phyloP scores from a whole-genome alignment of 129 eudicot genomes.

The Centella asiatica region DNA sequence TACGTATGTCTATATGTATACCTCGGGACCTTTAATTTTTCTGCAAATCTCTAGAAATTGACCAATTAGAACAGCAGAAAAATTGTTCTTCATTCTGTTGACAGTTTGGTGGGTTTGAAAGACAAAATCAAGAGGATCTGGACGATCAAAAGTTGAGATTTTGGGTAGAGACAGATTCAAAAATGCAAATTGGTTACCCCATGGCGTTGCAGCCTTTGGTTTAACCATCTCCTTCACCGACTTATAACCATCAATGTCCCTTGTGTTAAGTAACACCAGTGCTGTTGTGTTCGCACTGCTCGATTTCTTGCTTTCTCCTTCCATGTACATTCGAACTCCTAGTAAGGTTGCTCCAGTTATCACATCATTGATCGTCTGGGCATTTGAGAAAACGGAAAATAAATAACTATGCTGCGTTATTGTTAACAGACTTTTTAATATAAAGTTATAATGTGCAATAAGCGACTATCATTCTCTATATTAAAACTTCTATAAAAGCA shows the following conservation, averaged over 20 bases:
- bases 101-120: constrained; percentile 33
- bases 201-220: constrained; percentile 36
- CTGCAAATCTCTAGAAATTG: constrained; percentile 43
- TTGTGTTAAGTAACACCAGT: constrained; percentile 64
- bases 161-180: constrained; percentile 63
- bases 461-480: too few species aligned
- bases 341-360: constrained; percentile 47
- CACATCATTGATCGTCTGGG: constrained; percentile 76
- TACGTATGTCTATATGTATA: constrained; percentile 2
- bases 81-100: constrained; percentile 38
- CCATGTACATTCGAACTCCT: constrained; percentile 74
- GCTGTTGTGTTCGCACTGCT: constrained; percentile 44
- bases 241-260: constrained; percentile 60
- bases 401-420: too few species aligned
- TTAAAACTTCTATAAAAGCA: background rate
- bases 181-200: constrained; percentile 88
- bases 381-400: background rate
- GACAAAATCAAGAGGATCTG: constrained; percentile 52
- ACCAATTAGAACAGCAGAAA: constrained; percentile 64
- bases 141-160: background rate
- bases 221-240: constrained; percentile 64
- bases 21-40: constrained; percentile 70
- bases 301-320: constrained; percentile 20
- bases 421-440: too few species aligned
- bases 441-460: too few species aligned